Conservation (phyloP, 139 green algal genomes). For the Haematococcus lacustris region DNA sequence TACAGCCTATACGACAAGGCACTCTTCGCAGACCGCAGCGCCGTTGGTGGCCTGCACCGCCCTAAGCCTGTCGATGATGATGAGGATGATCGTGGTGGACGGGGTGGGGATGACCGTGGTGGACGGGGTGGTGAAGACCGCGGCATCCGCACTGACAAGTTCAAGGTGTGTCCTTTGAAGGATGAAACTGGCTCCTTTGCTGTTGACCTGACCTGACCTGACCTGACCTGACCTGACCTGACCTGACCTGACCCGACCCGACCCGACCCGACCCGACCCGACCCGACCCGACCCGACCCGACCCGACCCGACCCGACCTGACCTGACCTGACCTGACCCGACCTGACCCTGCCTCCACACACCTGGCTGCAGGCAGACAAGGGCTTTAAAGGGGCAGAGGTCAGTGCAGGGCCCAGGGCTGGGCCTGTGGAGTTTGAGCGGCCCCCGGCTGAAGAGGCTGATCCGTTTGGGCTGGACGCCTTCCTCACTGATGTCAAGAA, state of each 20-base stretch:
- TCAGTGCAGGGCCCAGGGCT: background rate
- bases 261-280: background rate
- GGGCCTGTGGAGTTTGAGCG: slow-evolving; percentile 86
- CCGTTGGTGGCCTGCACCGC: slow-evolving; percentile 36
- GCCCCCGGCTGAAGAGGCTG: slow-evolving; percentile 58
- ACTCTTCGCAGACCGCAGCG: slow-evolving; percentile 74
- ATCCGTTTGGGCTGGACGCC: slow-evolving; percentile 93
- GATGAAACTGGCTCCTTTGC: background rate
- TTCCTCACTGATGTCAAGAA: slow-evolving; percentile 71
- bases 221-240: background rate
- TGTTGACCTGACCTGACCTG: background rate
- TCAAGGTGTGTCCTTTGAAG: slow-evolving; percentile 43
- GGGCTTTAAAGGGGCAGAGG: slow-evolving; percentile 63
- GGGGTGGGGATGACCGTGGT: slow-evolving; percentile 16
- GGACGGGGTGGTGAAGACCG: slow-evolving; percentile 34
- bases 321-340: background rate
- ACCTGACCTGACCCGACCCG: background rate
- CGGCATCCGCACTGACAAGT: slow-evolving; percentile 55
- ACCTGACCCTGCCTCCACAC: background rate
- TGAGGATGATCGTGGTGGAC: slow-evolving; percentile 15
- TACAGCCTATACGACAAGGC: slow-evolving; percentile 97
- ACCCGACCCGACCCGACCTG: background rate
- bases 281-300: background rate
- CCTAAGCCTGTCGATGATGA: slow-evolving; percentile 45
- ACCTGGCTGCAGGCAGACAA: slow-evolving; percentile 54